These are phyloP conservation scores for Exophiala calicioides DNA, from an alignment of 2,329 filamentous ascomycete species.

Conservation along the genomic window DNA sequence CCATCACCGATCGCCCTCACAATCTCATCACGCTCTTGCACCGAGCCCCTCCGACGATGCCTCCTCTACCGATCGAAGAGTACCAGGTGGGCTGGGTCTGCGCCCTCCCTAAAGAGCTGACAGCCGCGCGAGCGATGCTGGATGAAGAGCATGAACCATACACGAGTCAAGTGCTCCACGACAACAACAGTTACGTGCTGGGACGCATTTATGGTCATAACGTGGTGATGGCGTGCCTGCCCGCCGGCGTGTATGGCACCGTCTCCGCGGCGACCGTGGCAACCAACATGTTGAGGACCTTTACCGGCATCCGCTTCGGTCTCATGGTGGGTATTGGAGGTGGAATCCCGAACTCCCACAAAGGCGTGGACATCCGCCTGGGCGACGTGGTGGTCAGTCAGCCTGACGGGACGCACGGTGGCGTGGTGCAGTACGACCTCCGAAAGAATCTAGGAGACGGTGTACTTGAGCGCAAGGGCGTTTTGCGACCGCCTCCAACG, in stretches of 20 bases:
- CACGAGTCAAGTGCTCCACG: too few relatives aligned
- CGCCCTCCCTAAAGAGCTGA: not conserved
- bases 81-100: not conserved
- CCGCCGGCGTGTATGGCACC: constrained; percentile 20
- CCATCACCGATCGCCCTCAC: not conserved
- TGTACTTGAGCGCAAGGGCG: constrained; percentile 28
- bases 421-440: constrained; percentile 37
- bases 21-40: not conserved
- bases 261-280: constrained; percentile 30
- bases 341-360: constrained; percentile 25
- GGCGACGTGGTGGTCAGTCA: constrained; percentile 32
- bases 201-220: constrained; percentile 29
- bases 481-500: constrained; percentile 25
- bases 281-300: constrained; percentile 28
- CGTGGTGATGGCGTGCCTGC: constrained; percentile 28
- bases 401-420: constrained; percentile 25
- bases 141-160: not conserved
- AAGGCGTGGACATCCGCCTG: constrained; percentile 31
- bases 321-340: constrained; percentile 35
- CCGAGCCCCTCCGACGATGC: not conserved
- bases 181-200: too few relatives aligned
- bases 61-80: not conserved
- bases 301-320: constrained; percentile 30
- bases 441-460: constrained; percentile 31
- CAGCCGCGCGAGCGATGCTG: not conserved